Evolutionary conservation across 1,139 yeast genomes (phyloP).

Genomic region (Chernovozyma aurita): DNA sequence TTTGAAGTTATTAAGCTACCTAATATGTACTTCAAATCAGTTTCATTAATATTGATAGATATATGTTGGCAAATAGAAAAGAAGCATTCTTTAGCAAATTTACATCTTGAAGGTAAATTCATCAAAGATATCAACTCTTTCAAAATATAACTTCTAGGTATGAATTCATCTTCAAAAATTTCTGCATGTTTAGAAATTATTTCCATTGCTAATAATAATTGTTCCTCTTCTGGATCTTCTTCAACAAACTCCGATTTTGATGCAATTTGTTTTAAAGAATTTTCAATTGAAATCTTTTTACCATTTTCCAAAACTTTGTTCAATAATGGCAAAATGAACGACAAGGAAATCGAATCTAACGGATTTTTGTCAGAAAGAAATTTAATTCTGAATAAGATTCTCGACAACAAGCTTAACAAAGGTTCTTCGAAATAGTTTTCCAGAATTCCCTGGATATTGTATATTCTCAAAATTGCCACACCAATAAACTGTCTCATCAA

Average conservation of each 20-base stretch:
- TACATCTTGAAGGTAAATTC: conserved; percentile 72
- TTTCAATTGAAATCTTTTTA: conserved; percentile 46
- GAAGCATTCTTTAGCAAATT: conserved; percentile 78
- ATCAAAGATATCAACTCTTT: conserved; percentile 61
- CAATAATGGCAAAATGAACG: conserved; percentile 71
- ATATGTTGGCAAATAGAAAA: conserved; percentile 71
- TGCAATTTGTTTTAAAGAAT: conserved; percentile 43
- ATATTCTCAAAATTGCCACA: conserved; percentile 59
- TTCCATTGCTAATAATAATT: conserved; percentile 71
- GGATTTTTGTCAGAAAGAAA: conserved; percentile 70
- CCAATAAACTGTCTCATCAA: conserved; percentile 51
- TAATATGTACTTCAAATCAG: conserved; percentile 59
- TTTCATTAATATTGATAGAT: conserved; percentile 50
- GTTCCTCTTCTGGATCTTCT: conserved; percentile 88
- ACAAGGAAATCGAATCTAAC: conserved; percentile 62
- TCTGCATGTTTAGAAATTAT: conserved; percentile 75
- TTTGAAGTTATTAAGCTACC: conserved; percentile 59
- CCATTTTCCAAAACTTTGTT: conserved; percentile 62
- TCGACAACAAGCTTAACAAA: conserved; percentile 49
- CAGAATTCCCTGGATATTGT: conserved; percentile 37
- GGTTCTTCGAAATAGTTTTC: conserved; percentile 47
- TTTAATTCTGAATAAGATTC: conserved; percentile 71
- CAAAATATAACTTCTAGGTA: conserved; percentile 68
- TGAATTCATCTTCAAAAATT: conserved; percentile 57
- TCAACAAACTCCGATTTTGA: conserved; percentile 65